Percentiles rank a stretch among this genome's conserved stretches.
These are phyloP conservation scores for Miscanthus lutarioriparius DNA, from an alignment of 176 grass and related monocot genomes.

Conservation along the genomic window DNA sequence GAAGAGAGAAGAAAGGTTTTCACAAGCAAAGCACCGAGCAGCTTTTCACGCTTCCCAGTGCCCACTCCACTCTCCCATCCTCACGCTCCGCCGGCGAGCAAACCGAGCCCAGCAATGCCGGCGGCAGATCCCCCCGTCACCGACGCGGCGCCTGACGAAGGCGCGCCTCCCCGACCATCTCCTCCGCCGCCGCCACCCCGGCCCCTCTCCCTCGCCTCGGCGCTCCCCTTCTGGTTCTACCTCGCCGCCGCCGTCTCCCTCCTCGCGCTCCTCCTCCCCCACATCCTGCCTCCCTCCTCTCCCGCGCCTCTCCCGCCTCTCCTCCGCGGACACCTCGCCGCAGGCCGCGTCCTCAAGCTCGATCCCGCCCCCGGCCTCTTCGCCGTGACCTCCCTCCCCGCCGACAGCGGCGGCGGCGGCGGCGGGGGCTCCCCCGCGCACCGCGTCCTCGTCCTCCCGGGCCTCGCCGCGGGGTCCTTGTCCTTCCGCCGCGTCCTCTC, in stretches of 20 bases:
- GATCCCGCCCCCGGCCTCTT: slow-evolving; percentile 46
- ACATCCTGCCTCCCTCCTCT: slow-evolving; percentile 25
- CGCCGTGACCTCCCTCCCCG: slow-evolving; percentile 39
- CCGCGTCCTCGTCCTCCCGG: slow-evolving; percentile 58
- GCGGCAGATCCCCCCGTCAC: background rate
- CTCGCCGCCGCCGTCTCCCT: slow-evolving; percentile 59
- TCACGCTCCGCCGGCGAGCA: background rate
- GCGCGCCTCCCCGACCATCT: background rate
- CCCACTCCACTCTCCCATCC: background rate
- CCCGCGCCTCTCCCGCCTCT: slow-evolving; percentile 35
- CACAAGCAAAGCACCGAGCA: background rate
- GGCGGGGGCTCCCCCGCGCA: background rate
- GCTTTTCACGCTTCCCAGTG: slow-evolving; percentile 10
- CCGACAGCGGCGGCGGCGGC: background rate
- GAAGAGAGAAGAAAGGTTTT: too few species aligned
- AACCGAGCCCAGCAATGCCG: slow-evolving; percentile 28
- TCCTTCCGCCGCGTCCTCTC: slow-evolving; percentile 63
- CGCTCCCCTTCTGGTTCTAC: slow-evolving; percentile 84
- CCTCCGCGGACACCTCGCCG: slow-evolving; percentile 45
- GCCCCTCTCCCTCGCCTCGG: slow-evolving; percentile 15
- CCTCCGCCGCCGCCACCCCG: background rate
- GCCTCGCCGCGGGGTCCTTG: slow-evolving; percentile 64
- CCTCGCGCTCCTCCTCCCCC: slow-evolving; percentile 58
- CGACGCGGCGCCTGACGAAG: background rate
- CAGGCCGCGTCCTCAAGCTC: slow-evolving; percentile 54